Base-by-base conservation (phyloP, 768 basidiomycete genomes). In the Mycena galericulata region DNA sequence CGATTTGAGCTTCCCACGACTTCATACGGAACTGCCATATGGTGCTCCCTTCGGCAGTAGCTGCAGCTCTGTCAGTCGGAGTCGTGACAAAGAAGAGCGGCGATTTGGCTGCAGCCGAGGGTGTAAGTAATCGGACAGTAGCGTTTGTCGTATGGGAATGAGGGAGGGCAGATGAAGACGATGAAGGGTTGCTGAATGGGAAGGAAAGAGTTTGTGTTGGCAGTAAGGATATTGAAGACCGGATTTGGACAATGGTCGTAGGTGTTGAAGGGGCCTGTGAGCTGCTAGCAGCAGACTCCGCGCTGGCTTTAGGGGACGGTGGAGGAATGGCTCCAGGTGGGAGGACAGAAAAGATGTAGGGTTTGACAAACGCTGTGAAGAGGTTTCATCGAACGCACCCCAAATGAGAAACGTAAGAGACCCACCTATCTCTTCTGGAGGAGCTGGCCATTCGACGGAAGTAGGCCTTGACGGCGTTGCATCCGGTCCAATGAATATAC, bases 381-480 rank as follows among this genome's bases (percentile, higher is more conserved):
- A n/a, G 24, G 56, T 53, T 26, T 62, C 14, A 51, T 54, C 41
- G 32, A 29, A n/a, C 49, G 10, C 1, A 67, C 9, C 20, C 34
- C 26, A 27, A 22, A 8, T 26, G 17, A 38, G 26, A 45, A 5
- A 26, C 30, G 1, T 22, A 63, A 24, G 27, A 20, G n/a, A 61
- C 80, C 73, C 70, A 92, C 94, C 85, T 29, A 92, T 84, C 68
- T 97, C 96, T 74, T 97, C 95, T 26, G 94, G 94, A 51, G 90
- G 85, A n/a, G 87, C 85, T 2, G 90, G 88, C 92, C 94, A 96
- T 67, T 88, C 87, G 18, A 97, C 86, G 20, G 82, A 81, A 11
- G 79, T 73, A 2, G 80, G 71, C 40, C 87, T 82, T 0, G 87
- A 84, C 10, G 83, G 76, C 70, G 86, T 90, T 0, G 87, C 91